Conservation (phyloP, 2,329 filamentous ascomycete species). For the Colletotrichum agaves region DNA sequence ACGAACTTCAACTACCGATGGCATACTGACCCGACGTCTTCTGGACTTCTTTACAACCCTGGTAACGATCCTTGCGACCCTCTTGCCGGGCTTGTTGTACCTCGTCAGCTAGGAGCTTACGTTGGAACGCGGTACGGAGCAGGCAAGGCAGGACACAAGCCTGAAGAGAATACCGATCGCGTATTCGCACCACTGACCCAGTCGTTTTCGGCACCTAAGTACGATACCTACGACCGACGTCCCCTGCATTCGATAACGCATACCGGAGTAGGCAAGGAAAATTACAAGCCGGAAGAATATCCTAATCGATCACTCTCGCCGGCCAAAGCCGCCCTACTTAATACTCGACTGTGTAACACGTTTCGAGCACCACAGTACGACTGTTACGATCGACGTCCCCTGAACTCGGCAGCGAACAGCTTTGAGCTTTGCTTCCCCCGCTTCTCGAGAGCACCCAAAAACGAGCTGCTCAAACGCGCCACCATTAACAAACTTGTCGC, state of each 20-base stretch:
- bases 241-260: neutral
- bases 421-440: neutral
- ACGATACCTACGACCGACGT: neutral
- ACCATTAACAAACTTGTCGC: neutral
- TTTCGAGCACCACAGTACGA: neutral
- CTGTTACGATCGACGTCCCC: neutral
- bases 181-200: neutral
- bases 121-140: neutral
- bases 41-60: slow-evolving; percentile 5
- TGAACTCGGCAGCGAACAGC: neutral
- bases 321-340: neutral
- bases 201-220: neutral
- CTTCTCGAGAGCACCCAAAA: neutral
- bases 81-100: neutral
- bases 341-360: neutral
- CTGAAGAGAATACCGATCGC: neutral
- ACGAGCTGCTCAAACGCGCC: neutral
- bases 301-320: neutral
- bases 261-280: neutral
- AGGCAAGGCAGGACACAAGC: neutral
- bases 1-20: neutral
- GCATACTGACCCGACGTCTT: neutral
- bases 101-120: neutral
- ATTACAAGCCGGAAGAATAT: neutral
- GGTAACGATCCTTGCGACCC: neutral